Evolutionary conservation across 257 asterid species (phyloP).

Genomic region (Voacanga thouarsii): DNA sequence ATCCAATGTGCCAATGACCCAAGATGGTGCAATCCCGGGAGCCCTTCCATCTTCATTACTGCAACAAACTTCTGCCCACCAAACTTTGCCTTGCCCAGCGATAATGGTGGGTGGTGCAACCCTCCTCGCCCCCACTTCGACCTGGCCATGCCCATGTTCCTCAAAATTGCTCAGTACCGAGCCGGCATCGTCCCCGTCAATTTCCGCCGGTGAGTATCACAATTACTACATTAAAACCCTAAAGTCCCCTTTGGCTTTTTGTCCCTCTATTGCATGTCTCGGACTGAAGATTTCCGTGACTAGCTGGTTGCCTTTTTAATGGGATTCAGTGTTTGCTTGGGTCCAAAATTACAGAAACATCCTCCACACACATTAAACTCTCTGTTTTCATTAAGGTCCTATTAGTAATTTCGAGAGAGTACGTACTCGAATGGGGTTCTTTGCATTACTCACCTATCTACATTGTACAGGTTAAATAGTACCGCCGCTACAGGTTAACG

Average conservation of each 20-base stretch:
- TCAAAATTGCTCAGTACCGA: constrained; percentile 60
- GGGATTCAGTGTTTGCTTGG: too few relatives aligned
- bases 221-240: not conserved
- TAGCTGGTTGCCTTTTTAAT: too few relatives aligned
- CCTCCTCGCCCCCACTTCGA: constrained; percentile 82
- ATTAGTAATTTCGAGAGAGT: not conserved
- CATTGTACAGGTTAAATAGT: too few relatives aligned
- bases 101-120: constrained; percentile 90
- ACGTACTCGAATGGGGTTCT: too few relatives aligned
- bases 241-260: not conserved
- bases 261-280: not conserved
- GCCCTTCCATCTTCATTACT: constrained; percentile 61
- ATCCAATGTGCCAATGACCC: constrained; percentile 53
- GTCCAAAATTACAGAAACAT: not conserved
- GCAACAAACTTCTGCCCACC: constrained; percentile 91
- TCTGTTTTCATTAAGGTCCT: not conserved
- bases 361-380: too few relatives aligned
- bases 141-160: constrained; percentile 84
- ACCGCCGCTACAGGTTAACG: not conserved
- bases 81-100: constrained; percentile 54
- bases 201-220: constrained; percentile 52
- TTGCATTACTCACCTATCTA: too few relatives aligned
- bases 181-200: constrained; percentile 82
- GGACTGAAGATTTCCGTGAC: not conserved
- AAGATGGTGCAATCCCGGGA: constrained; percentile 61